Base-by-base conservation (phyloP, 2,329 filamentous ascomycete genomes). In the Colletotrichum coccodes region DNA sequence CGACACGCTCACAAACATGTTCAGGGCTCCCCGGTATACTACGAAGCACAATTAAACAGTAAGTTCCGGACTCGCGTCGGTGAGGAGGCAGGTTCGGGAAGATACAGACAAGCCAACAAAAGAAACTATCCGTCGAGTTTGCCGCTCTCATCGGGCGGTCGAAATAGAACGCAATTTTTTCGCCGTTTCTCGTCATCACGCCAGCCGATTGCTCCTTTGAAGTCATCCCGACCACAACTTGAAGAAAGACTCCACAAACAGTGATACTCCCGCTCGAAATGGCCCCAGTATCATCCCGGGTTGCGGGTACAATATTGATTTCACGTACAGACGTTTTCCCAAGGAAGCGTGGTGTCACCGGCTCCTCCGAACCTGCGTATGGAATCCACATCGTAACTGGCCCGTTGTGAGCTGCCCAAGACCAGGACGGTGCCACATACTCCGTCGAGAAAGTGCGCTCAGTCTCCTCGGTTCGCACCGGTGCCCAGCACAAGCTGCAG, bases 301-400 rank as follows among this genome's bases (percentile, higher is more conserved):
- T 42, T 14, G 58, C 23, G 4, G 44, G 36, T 3, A 7, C 12
- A 3, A 61, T 18, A 9, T 11, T 50, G 32, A 53, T 23, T 1
- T 32, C 36, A 8, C 46, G 46, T 9, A 52, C 47, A 2, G 26
- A 16, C 2, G 58, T 61, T 4, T 52, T 40, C 1, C 26, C 34
- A 1, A 44, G 34, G 1, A 40, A 61, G 5, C 46, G 32, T 6
- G 58, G 58, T 3, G 34, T 50, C 16, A 23, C 5, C 1, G 46
- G 34, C 44, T 61, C 58, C 4, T 52, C 36, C 3, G 58, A 61
- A 16, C 46, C 58, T 16, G 32, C 36, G 26, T 53, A 61, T 11
- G 47, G 58, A 11, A 61, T 61, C 47, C 58, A 61, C 47, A 61
- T 61, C 6, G 58, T 61, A 4, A 63, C 30, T 3, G 60, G 60